Base-by-base conservation (phyloP, 2,329 filamentous ascomycete genomes). In the Endoconidiophora laricicola region DNA sequence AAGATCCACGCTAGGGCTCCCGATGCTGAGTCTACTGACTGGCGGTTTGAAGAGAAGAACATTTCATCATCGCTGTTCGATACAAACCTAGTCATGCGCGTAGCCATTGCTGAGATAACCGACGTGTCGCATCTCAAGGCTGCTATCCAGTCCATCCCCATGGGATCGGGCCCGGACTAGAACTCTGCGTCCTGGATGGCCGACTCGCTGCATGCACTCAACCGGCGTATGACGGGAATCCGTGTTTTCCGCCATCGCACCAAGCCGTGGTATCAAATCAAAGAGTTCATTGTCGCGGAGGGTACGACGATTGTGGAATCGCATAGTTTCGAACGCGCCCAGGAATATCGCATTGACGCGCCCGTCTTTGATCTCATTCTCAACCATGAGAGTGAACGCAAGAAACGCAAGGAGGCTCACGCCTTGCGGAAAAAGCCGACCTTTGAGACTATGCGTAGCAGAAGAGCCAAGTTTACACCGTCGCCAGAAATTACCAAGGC, bases 221-320 rank as follows among this genome's bases (percentile, higher is more conserved):
- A 50, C 46, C 41, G 46, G 36, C 29, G 47, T 2, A 46, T 40
- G 36, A 24, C 26, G 6, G 46, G 47, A 9, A 23, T 53, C n/a
- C 48, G 47, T 12, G 45, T 26, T 22, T 29, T 53, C 12, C 39
- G 44, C 26, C 51, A 44, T 20, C 48, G 39, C 7, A 49, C 44
- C 18, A 41, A 49, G 7, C 48, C 44, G 12, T 50, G 51, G 46
- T 53, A 48, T 37, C 39, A 53, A 37, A 22, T 53, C 38, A 53
- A 53, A 29, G 29, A 33, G 16, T 40, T 41, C n/a, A 45, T 33
- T n/a, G 16, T 48, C 4, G n/a, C 18, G 18, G 50, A 48, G 37
- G 45, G 39, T 16, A 39, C 16, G 12, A 42, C 39, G 16, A 20
- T 48, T 24, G 18, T 40, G 26, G 40, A 46, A 18, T 39, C 42